Evolutionary conservation across 768 basidiomycete species (phyloP), one percentile per base, ranked within the genome.

Genomic region (Amanita pallidorosea): DNA sequence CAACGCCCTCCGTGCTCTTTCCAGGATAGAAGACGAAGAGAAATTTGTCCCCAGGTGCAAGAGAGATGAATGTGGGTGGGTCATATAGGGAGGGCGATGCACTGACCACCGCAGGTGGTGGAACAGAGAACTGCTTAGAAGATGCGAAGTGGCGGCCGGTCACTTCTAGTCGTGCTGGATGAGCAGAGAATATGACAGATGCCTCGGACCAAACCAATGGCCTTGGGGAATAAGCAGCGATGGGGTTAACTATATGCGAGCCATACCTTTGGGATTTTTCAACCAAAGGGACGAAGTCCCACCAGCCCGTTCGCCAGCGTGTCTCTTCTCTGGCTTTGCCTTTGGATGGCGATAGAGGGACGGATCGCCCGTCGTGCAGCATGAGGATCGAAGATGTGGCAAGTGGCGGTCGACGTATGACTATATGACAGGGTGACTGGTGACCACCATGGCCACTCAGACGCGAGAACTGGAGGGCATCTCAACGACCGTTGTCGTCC

Each of bases 21-120:
- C 80, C 71, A 9, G 85, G 84, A 59, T 84, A 88, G 59, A 81
- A 89, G 1, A 85, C 85, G 58, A 87, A 88, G 4, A 89, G 60
- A 79, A 76, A 83, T 44, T 73, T 70, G 53, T 81, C 79, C 25
- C 67, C 67, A 2, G 82, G 72, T 5, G 80, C 75, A 17, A 79
- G 71, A 6, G 78, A 76, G 45, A 89, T 77, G 27, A 82, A 63
- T 5, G 75, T 75, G 0, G 85, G 80, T 6, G 85, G 78, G 15
- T 75, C 73, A 60, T 80, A 88, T 2, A 72, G 69, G 9, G 64
- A 50, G 5, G 76, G 67, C 0, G 74, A 65, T 18, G 67, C 61
- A n/a, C 69, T 55, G 40, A 86, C 64, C 13, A 70, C 74, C 11
- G 68, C 55, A 0, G 83, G 82, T 3, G 81, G 74, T 2, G 69